These are phyloP conservation scores for Solanum sejunctum DNA, from an alignment of 257 asterid species.

Conservation along the genomic window DNA sequence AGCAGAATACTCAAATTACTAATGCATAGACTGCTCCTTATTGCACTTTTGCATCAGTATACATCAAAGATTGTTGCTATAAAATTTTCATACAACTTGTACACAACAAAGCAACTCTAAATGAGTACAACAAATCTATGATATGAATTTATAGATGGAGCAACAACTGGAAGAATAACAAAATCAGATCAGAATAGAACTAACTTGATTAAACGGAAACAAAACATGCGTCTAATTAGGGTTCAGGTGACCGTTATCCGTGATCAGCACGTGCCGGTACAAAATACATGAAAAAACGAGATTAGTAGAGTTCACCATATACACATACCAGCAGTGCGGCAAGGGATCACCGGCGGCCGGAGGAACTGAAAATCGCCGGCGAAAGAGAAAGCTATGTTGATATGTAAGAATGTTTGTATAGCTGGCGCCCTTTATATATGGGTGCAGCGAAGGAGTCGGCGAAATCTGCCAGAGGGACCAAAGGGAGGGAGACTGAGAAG, in stretches of 20 bases:
- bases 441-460: conserved; percentile 8
- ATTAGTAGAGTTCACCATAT: background rate
- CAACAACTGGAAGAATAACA: background rate
- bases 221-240: conserved; percentile 5
- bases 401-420: background rate
- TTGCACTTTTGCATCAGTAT: background rate
- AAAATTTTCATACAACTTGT: background rate
- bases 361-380: conserved; percentile 7
- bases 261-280: conserved; percentile 17
- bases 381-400: background rate
- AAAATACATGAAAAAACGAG: background rate
- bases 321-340: conserved; percentile 8
- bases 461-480: conserved; percentile 1
- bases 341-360: conserved; percentile 17
- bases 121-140: background rate
- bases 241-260: conserved; percentile 26
- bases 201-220: background rate
- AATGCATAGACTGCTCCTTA: background rate
- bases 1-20: background rate
- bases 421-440: background rate
- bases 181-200: background rate
- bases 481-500: conserved; percentile 4
- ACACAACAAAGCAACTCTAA: background rate
- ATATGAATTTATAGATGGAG: background rate
- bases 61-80: background rate